Evolutionary conservation across 2,329 filamentous ascomycete species (phyloP).

Genomic region (Chaetomium sp.): DNA sequence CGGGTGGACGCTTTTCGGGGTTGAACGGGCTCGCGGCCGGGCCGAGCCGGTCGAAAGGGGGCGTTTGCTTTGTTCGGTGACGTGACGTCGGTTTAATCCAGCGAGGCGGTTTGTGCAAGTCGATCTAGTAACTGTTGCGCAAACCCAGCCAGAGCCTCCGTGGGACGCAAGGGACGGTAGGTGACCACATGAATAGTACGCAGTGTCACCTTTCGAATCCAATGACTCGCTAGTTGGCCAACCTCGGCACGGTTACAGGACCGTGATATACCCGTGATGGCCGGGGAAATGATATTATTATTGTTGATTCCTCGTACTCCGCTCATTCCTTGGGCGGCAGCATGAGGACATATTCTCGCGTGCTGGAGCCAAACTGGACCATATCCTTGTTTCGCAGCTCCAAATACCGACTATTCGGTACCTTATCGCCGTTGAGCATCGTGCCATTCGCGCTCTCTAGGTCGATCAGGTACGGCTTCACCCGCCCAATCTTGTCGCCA

Average conservation of each 20-base stretch:
- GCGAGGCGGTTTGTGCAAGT: neutral
- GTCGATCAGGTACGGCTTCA: conserved; percentile 87
- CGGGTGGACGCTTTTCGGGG: too few species aligned
- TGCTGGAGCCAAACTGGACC: conserved; percentile 78
- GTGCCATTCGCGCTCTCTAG: conserved; percentile 92
- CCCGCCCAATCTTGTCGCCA: conserved; percentile 72
- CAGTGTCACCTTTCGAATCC: too few species aligned
- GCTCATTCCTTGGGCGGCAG: conserved; percentile 44
- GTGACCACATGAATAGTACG: too few species aligned
- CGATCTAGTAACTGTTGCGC: neutral
- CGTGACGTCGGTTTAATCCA: neutral
- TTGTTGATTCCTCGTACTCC: neutral
- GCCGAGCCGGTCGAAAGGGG: too few species aligned
- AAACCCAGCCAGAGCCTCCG: neutral
- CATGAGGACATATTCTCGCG: conserved; percentile 94
- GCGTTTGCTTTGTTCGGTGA: too few species aligned
- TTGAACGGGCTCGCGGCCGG: too few species aligned
- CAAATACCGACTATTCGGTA: conserved; percentile 72
- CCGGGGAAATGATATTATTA: neutral
- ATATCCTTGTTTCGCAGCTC: conserved; percentile 87
- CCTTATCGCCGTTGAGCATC: conserved; percentile 64
- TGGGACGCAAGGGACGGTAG: neutral
- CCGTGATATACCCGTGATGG: neutral
- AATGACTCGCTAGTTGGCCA: too few species aligned
- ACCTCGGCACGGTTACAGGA: too few species aligned